Evolutionary conservation across 2,329 filamentous ascomycete genomes (phyloP), one percentile per base, ranked within the genome.

Genomic region (Trichophaea hybrida): DNA sequence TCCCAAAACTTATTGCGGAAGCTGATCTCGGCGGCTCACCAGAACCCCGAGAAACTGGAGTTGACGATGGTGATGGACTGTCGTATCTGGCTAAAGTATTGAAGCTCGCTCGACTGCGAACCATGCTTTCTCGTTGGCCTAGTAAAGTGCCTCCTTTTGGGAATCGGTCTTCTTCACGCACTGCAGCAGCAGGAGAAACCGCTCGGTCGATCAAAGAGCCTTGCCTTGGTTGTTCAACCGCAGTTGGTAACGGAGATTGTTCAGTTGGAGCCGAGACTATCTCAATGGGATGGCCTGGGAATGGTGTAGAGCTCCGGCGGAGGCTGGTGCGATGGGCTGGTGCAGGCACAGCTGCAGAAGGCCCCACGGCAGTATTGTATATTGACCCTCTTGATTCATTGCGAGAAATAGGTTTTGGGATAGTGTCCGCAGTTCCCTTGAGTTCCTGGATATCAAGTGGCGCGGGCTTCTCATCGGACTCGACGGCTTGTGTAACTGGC

Each of bases 401-500:
- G 7, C 50, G 50, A 37, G 32, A 35, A n/a, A 4, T 8, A n/a
- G 50, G 32, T 43, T 61, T 33, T 57, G 57, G 53, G 58, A 57
- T 61, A 58, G 55, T 57, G 60, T 76, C 72, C 1, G 81, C 76
- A 13, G 83, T 84, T 70, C 84, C 81, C 64, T 84, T 77, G 35
- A 88, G 75, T 62, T 82, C 81, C 8, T 79, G 74, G 1, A 88
- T 71, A 59, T 85, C 75, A 15, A 88, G 76, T 1, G 84, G 84
- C 2, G 75, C 80, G 15, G 80, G 72, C 4, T 72, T 68, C 67
- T 89, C 83, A 34, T 75, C 66, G 38, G 69, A 57, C 5, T 71
- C 69, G 15, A 69, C 65, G 64, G 73, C 63, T 67, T 72, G 61
- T 66, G 77, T 71, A 63, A 77, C 69, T 3, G 80, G 75, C 10